Base-by-base conservation (phyloP, 768 basidiomycete species). In the Amylocystis lapponica region DNA sequence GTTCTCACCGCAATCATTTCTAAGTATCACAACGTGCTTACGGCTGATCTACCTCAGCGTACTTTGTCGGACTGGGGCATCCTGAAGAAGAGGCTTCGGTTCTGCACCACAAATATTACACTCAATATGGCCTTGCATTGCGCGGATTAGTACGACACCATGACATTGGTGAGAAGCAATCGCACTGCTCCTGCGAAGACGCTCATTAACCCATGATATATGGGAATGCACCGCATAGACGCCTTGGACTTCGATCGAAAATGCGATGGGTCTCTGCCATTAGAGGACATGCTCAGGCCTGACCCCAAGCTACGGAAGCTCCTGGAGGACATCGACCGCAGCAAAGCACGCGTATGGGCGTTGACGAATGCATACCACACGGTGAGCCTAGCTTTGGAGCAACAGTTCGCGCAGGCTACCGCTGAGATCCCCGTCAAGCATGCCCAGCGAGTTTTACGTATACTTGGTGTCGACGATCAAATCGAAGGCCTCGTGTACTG, bases 361-460 rank as follows among this genome's bases (percentile, higher is more conserved):
- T 63, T 92, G 32, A 93, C 90, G 3, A 93, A 93, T 56, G 90
- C 90, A 10, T 91, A 90, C 59, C 70, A 71, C 43, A 68, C 76
- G 19, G 89, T 89, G 61, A 34, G 71, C 63, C 26, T 36, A 14
- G 9, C 16, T 31, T 10, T 25, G 19, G 23, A 19, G 13, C n/a
- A 10, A 16, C 23, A 21, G 6, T n/a, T 21, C 27, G 5, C 10
- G 20, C 44, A 31, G 37, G 42, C 29, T 20, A 1, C 31, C 5
- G 33, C 21, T 40, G 20, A 25, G 29, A 36, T 13, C 12, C 5
- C 11, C 23, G 2, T 32, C 4, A 51, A 93, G 89, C 90, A 93
- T 60, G 90, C 90, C 11, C 67, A 76, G 53, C 76, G 90, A 17
- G 90, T 93, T 2, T 71, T 93, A 43, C 68, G 69, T 13, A 88